A percentile compares a stretch with the other conserved stretches of the same genome.
phyloP scores from a whole-genome alignment of 2,329 filamentous ascomycete genomes.

The Colletotrichum spaethianum region DNA sequence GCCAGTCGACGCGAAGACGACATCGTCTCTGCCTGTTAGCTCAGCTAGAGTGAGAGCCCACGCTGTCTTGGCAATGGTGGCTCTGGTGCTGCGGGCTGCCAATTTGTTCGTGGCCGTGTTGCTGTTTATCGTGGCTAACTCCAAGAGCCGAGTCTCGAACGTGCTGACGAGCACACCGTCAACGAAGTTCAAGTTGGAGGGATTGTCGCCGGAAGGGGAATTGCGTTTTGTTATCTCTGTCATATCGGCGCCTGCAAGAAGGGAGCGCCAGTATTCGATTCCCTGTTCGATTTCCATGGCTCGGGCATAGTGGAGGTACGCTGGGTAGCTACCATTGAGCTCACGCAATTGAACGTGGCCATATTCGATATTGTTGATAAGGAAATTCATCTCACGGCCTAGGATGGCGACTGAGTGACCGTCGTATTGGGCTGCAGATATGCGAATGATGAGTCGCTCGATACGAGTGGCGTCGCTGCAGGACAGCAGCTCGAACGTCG shows the following conservation, averaged over 20 bases:
- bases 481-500: constrained; percentile 14
- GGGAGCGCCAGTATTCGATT: constrained; percentile 60
- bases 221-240: constrained; percentile 50
- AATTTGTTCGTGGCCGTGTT: background rate
- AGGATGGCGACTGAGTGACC: constrained; percentile 60
- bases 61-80: constrained; percentile 15
- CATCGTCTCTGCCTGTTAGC: constrained; percentile 13
- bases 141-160: background rate
- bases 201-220: background rate
- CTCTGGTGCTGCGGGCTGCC: constrained; percentile 5
- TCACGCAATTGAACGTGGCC: constrained; percentile 45
- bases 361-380: constrained; percentile 55
- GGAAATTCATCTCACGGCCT: constrained; percentile 61
- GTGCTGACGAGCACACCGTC: constrained; percentile 18
- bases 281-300: constrained; percentile 53
- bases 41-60: constrained; percentile 20
- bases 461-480: background rate
- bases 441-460: constrained; percentile 57
- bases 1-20: constrained; percentile 22
- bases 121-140: background rate
- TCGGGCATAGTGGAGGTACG: constrained; percentile 63
- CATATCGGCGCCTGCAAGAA: constrained; percentile 61
- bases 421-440: constrained; percentile 66
- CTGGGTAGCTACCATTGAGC: constrained; percentile 49
- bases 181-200: constrained; percentile 3